Percentiles rank a stretch among this genome's conserved stretches.
phyloP scores from a whole-genome alignment of 352 stramenopile species.

The Phytophthora pinifolia region DNA sequence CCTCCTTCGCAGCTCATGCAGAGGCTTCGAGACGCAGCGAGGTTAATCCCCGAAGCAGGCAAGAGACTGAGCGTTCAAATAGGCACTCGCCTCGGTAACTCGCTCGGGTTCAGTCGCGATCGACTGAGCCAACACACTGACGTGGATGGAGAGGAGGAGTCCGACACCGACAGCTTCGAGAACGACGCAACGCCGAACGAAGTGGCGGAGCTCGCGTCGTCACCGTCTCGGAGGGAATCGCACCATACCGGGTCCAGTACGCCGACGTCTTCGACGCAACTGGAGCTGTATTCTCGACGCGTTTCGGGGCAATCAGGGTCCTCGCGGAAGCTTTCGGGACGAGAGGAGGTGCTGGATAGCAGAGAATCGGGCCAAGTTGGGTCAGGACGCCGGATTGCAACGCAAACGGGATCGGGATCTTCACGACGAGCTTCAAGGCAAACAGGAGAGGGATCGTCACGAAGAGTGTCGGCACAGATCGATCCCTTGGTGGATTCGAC shows the following conservation, averaged over 20 bases:
- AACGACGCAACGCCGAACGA: constrained; percentile 10
- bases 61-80: constrained; percentile 31
- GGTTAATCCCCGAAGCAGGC: constrained; percentile 22
- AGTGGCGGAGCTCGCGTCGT: constrained; percentile 4
- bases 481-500: constrained; percentile 1
- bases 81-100: constrained; percentile 11
- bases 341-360: constrained; percentile 7
- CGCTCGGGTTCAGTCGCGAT: constrained; percentile 23
- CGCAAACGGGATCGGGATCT: constrained; percentile 13
- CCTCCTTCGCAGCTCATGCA: constrained; percentile 20
- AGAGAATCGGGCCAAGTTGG: constrained; percentile 5
- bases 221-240: constrained; percentile 17
- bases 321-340: constrained; percentile 4
- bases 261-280: constrained; percentile 2
- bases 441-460: constrained; percentile 6
- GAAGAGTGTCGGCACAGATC: constrained; percentile 11
- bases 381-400: constrained; percentile 8
- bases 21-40: constrained; percentile 11
- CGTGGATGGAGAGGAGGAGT: constrained; percentile 20
- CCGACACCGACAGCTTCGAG: constrained; percentile 29
- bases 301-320: constrained; percentile 7
- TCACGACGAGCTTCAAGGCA: constrained; percentile 6
- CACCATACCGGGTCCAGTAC: constrained; percentile 3
- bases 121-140: constrained; percentile 15
- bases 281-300: constrained; percentile 5